These are phyloP conservation scores for Mycothermus thermophilus DNA, from an alignment of 495 filamentous ascomycete species.

Conservation along the genomic window DNA sequence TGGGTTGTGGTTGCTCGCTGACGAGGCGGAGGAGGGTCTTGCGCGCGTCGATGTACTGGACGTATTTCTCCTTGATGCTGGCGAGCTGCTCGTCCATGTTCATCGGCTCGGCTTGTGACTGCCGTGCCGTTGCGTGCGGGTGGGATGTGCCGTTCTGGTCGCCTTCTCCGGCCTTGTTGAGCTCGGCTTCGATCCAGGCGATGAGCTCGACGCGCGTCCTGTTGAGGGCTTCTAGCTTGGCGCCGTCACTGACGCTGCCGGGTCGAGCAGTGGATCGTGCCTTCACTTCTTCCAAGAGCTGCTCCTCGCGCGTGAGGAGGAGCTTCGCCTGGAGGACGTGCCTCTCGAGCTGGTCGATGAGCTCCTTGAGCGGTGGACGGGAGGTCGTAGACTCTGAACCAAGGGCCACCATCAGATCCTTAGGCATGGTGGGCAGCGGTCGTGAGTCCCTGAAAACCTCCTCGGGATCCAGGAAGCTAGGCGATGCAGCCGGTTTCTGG, in stretches of 20 bases:
- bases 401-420: constrained; percentile 31
- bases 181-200: constrained; percentile 56
- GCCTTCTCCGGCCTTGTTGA: constrained; percentile 38
- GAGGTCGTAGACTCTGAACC: constrained; percentile 19
- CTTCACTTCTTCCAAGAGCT: constrained; percentile 44
- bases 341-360: constrained; percentile 49
- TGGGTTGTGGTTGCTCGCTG: constrained; percentile 12
- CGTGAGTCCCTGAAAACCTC: constrained; percentile 30
- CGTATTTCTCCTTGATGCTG: constrained; percentile 37
- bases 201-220: constrained; percentile 51
- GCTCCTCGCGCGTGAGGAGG: constrained; percentile 47
- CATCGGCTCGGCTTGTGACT: too few species aligned
- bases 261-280: constrained; percentile 20
- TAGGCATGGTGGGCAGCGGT: constrained; percentile 34
- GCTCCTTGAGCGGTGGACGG: constrained; percentile 28
- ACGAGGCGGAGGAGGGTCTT: constrained; percentile 28
- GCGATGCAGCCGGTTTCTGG: constrained; percentile 40
- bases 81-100: constrained; percentile 32
- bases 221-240: constrained; percentile 35
- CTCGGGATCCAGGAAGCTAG: constrained; percentile 32
- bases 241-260: constrained; percentile 17
- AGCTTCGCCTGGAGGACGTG: constrained; percentile 49
- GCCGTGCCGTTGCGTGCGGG: too few species aligned
- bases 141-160: constrained; percentile 28
- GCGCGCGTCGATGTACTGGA: constrained; percentile 30